Base-by-base conservation (phyloP, 1,284 basidiomycete species). In the Fomitiporia mediterranea region DNA sequence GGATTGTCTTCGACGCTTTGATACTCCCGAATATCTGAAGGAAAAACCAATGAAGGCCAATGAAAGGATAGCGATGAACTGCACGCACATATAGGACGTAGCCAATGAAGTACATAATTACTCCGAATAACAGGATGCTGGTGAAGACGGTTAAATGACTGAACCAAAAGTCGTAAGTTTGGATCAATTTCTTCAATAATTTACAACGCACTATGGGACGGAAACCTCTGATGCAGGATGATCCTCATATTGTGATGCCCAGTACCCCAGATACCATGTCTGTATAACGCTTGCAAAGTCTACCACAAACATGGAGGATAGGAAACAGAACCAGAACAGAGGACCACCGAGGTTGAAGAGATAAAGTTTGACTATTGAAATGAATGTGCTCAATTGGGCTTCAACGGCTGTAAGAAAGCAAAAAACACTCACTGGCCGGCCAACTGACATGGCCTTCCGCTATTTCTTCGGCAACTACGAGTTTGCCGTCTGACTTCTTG, bases 391-490 rank as follows among this genome's bases (percentile, higher is more conserved):
- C 35, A 48, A 27, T 27, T 38, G 21, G 37, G 19, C 55, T 42
- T 49, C 34, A 42, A 17, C n/a, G 21, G n/a, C 25, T 6, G 15
- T 43, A 19, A 17, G 8, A 11, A 2, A 61, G 28, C 8, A 47
- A 17, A 51, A 11, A 56, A 64, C 48, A 66, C 70, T 51, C 59
- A 76, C 75, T 50, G 4, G 77, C 74, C 15, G 65, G 55, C 71
- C 76, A 76, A 50, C 80, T 73, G 4, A 84, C 75, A 53, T 79
- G 76, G 1, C 83, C 84, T 53, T 78, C 70, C 2, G 77, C 74
- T 51, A 82, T 74, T 67, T 86, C 83, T 63, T 86, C 84, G 3
- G 74, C 79, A 11, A 83, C 70, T 32, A 83, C 72, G 2, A 85
- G 69, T 61, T 81, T 80, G 0, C 79, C 78, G 43, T 68, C 68